Percentiles rank a stretch among this genome's conserved stretches.
Conservation (phyloP, 176 grass and related monocot genomes). For the Oryza rufipogon region DNA sequence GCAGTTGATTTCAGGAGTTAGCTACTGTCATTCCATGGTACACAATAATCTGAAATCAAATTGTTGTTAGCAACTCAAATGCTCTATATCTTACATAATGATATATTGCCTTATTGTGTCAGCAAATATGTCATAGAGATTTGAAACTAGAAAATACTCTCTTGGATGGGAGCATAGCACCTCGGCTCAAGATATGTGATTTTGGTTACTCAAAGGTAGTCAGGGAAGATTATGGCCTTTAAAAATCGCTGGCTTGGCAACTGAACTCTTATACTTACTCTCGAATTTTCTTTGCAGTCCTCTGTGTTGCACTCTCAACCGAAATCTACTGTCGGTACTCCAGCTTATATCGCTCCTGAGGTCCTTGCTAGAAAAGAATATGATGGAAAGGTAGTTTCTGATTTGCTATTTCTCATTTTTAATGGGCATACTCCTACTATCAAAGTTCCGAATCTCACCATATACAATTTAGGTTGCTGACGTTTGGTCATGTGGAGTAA, state of each 20-base stretch:
- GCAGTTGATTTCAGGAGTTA: slow-evolving; percentile 95
- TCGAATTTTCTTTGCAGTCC: slow-evolving; percentile 53
- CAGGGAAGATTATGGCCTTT: slow-evolving; percentile 1
- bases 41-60: slow-evolving; percentile 23
- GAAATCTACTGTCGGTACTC: slow-evolving; percentile 95
- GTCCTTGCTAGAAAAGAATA: slow-evolving; percentile 89
- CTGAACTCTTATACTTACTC: slow-evolving; percentile 19
- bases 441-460: not conserved
- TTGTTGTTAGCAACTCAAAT: not conserved
- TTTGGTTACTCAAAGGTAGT: slow-evolving; percentile 98
- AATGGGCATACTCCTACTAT: not conserved
- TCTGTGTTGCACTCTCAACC: slow-evolving; percentile 94
- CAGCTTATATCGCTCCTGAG: slow-evolving; percentile 93
- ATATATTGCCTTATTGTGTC: slow-evolving; percentile 29
- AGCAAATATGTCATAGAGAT: slow-evolving; percentile 99
- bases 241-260: slow-evolving; percentile 18
- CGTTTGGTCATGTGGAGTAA: slow-evolving; percentile 99
- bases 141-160: slow-evolving; percentile 98
- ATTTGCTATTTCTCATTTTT: slow-evolving; percentile 11
- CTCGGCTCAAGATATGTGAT: slow-evolving; percentile 97
- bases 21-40: slow-evolving; percentile 99
- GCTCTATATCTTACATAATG: not conserved
- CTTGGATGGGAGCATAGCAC: slow-evolving; percentile 84
- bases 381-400: slow-evolving; percentile 79
- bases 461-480: slow-evolving; percentile 76